These are phyloP conservation scores for Pseudogymnoascus sp. DNA, from an alignment of 2,329 filamentous ascomycete species.

Conservation along the genomic window DNA sequence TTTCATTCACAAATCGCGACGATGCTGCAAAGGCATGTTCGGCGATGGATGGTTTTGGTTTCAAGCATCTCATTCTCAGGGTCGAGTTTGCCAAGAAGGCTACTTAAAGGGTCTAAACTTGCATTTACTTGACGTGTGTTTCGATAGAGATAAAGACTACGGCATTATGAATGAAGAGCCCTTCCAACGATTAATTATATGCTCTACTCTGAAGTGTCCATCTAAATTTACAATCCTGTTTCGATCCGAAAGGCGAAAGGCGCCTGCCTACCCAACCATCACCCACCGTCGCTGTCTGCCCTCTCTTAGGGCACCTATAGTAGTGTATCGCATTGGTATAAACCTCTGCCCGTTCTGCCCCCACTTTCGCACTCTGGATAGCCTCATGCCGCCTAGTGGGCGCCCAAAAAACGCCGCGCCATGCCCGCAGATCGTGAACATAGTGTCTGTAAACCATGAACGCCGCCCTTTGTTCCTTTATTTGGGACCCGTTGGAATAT, in stretches of 20 bases:
- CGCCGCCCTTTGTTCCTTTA: neutral
- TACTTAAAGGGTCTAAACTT: conserved; percentile 18
- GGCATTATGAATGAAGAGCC: conserved; percentile 11
- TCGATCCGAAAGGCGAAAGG: neutral
- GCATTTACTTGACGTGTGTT: conserved; percentile 10
- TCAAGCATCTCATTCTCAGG: conserved; percentile 77
- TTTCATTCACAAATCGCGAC: conserved; percentile 84
- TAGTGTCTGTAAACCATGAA: neutral
- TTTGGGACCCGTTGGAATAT: neutral
- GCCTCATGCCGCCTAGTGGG: neutral
- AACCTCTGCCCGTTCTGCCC: neutral
- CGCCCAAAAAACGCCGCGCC: neutral
- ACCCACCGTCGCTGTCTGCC: neutral
- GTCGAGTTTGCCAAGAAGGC: conserved; percentile 83
- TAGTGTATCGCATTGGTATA: neutral
- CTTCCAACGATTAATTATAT: conserved; percentile 14
- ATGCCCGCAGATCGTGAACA: neutral
- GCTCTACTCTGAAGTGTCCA: neutral
- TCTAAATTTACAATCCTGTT: neutral
- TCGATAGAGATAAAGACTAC: conserved; percentile 9
- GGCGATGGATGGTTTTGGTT: conserved; percentile 96
- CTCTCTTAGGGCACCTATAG: neutral
- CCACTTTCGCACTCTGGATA: neutral
- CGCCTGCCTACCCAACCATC: neutral
- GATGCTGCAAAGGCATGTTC: conserved; percentile 89